Evolutionary conservation across 192 early-diverging fungal species (phyloP).

Genomic region (Anaeromyces robustus): DNA sequence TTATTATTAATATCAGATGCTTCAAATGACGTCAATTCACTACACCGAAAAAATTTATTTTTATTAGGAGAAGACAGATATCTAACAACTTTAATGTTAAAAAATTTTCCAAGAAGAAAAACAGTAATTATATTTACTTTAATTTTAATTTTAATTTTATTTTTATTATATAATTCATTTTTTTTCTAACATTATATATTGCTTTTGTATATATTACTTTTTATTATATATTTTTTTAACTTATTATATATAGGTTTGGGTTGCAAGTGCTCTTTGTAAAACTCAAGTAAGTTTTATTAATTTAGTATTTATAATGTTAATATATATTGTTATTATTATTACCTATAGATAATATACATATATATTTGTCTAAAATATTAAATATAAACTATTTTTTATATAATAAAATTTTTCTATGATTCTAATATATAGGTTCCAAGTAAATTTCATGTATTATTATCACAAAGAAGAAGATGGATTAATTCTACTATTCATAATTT

Average conservation of each 20-base stretch:
- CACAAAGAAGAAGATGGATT: conserved; percentile 98
- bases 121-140: not conserved
- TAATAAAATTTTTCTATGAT: too few species aligned
- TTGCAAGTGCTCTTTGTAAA: not conserved
- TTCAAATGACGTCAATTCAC: not conserved
- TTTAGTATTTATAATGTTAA: too few species aligned
- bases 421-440: conserved; percentile 90
- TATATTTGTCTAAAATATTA: too few species aligned
- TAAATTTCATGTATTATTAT: conserved; percentile 77
- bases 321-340: too few species aligned
- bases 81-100: not conserved
- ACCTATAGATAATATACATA: too few species aligned
- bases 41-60: not conserved
- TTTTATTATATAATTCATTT: too few species aligned
- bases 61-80: not conserved
- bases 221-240: too few species aligned
- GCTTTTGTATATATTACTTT: too few species aligned
- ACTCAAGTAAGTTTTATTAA: conserved; percentile 78
- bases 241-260: not conserved
- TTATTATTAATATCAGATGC: not conserved
- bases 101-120: not conserved
- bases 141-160: not conserved
- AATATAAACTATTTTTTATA: too few species aligned
- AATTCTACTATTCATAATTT: conserved; percentile 99
- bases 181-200: too few species aligned